Percentiles rank a stretch among this genome's conserved stretches.
Conservation (phyloP, 805 yeast species). For the Myxozyma kluyveri region DNA sequence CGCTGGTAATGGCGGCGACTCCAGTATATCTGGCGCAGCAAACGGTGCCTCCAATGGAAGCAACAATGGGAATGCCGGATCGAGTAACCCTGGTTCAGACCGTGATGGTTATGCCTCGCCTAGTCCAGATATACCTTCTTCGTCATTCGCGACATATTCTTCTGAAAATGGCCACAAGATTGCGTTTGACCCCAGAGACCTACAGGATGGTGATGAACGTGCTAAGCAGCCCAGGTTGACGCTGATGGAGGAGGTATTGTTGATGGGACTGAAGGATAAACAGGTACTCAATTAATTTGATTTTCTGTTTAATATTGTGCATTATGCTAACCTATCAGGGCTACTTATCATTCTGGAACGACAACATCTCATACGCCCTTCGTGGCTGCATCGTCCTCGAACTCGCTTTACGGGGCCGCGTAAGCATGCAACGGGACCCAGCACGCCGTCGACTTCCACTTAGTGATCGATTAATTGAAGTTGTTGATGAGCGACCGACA, state of each 20-base stretch:
- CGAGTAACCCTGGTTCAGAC: no score
- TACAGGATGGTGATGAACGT: constrained; percentile 47
- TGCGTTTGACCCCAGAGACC: constrained; percentile 77
- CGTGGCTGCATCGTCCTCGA: constrained; percentile 93
- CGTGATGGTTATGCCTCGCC: constrained; percentile 2
- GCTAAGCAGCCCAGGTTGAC: constrained; percentile 69
- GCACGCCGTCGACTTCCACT: constrained; percentile 85
- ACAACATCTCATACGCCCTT: constrained; percentile 90
- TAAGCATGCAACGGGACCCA: constrained; percentile 86
- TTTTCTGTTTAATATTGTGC: not conserved
- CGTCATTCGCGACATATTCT: constrained; percentile 7
- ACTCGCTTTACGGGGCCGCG: constrained; percentile 85
- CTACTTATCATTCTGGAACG: constrained; percentile 95
- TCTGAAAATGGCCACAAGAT: constrained; percentile 54
- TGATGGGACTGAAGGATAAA: constrained; percentile 89
- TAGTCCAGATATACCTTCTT: not conserved
- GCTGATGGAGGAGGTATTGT: constrained; percentile 91
- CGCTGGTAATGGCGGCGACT: constrained; percentile 6
- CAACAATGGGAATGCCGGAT: no score
- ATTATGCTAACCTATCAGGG: constrained; percentile 44
- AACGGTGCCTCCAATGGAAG: not conserved
- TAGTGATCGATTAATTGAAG: constrained; percentile 83
- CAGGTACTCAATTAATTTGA: constrained; percentile 44
- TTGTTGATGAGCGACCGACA: constrained; percentile 78
- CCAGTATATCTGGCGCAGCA: constrained; percentile 1